Conservation (phyloP, 2,329 filamentous ascomycete genomes). For the Bertia moriformis region DNA sequence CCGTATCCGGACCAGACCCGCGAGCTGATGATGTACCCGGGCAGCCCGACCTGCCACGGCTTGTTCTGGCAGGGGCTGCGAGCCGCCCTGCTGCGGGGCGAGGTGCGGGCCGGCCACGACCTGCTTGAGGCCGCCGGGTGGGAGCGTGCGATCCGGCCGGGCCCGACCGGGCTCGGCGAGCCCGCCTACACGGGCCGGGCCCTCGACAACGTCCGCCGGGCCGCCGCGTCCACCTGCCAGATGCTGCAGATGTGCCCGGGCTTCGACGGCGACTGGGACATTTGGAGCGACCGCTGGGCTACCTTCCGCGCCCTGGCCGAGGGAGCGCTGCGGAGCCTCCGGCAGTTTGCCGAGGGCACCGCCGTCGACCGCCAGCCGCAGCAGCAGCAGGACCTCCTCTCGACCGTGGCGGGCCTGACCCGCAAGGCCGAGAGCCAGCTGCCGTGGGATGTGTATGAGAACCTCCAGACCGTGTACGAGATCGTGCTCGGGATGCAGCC, state of each 20-base stretch:
- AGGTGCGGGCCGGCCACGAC: constrained; percentile 49
- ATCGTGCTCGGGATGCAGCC: constrained; percentile 64
- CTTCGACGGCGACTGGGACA: constrained; percentile 62
- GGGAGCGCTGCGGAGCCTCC: constrained; percentile 55
- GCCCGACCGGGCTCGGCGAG: constrained; percentile 48
- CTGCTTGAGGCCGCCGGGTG: constrained; percentile 66
- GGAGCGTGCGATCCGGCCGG: constrained; percentile 57
- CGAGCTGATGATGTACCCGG: constrained; percentile 45
- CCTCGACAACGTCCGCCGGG: constrained; percentile 64
- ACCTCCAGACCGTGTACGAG: constrained; percentile 65
- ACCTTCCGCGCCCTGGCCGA: constrained; percentile 66
- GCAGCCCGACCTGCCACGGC: constrained; percentile 61
- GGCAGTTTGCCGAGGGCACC: constrained; percentile 65
- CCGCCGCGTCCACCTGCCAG: constrained; percentile 51
- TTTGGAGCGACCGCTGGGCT: constrained; percentile 68
- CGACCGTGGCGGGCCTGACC: constrained; percentile 44
- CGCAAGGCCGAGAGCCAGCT: constrained; percentile 73
- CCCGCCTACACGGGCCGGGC: constrained; percentile 61
- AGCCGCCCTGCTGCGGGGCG: constrained; percentile 60
- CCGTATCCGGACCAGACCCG: constrained; percentile 54
- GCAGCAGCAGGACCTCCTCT: constrained; percentile 27
- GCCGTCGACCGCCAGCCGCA: constrained; percentile 18
- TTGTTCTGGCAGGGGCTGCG: constrained; percentile 81
- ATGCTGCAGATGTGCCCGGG: constrained; percentile 64
- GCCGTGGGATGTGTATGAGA: constrained; percentile 82